A percentile compares a stretch with the other conserved stretches of the same genome.
phyloP scores from a whole-genome alignment of 2,329 filamentous ascomycete genomes.

The Lecanicillium sp. region DNA sequence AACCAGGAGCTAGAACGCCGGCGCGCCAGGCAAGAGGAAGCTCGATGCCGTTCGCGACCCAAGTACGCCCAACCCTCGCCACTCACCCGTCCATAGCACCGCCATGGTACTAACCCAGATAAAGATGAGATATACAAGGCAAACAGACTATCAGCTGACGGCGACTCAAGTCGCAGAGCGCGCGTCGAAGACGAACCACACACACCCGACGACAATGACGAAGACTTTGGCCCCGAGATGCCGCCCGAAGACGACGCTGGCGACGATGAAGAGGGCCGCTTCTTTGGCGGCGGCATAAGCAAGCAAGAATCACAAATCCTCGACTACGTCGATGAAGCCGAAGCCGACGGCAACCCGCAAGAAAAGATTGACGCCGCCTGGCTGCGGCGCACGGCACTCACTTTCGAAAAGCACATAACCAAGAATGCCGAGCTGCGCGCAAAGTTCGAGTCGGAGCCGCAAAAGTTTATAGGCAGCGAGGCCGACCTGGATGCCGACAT shows the following conservation, averaged over 20 bases:
- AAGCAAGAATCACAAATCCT: constrained; percentile 73
- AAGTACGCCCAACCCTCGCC: constrained; percentile 42
- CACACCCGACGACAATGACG: constrained; percentile 42
- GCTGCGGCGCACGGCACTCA: constrained; percentile 72
- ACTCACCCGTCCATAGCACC: not conserved
- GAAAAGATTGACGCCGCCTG: constrained; percentile 79
- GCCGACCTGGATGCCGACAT: constrained; percentile 85
- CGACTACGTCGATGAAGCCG: constrained; percentile 66
- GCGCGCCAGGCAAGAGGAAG: constrained; percentile 52
- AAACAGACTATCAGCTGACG: constrained; percentile 40
- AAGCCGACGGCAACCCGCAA: constrained; percentile 31
- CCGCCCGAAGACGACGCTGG: constrained; percentile 35
- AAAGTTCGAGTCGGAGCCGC: constrained; percentile 70
- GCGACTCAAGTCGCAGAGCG: constrained; percentile 33
- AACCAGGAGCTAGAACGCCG: constrained; percentile 28
- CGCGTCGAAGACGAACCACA: constrained; percentile 39
- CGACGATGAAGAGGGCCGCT: constrained; percentile 87
- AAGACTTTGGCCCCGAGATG: constrained; percentile 34
- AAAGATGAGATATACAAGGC: constrained; percentile 57
- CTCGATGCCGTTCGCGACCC: constrained; percentile 53
- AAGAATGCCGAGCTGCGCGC: constrained; percentile 87
- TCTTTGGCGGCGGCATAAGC: constrained; percentile 88
- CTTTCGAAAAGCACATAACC: constrained; percentile 83
- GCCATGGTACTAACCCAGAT: not conserved
- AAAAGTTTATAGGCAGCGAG: constrained; percentile 78